Percentiles rank a stretch among this genome's conserved stretches.
These are phyloP conservation scores for Leccinellum luteum DNA, from an alignment of 768 basidiomycete genomes.

Conservation along the genomic window DNA sequence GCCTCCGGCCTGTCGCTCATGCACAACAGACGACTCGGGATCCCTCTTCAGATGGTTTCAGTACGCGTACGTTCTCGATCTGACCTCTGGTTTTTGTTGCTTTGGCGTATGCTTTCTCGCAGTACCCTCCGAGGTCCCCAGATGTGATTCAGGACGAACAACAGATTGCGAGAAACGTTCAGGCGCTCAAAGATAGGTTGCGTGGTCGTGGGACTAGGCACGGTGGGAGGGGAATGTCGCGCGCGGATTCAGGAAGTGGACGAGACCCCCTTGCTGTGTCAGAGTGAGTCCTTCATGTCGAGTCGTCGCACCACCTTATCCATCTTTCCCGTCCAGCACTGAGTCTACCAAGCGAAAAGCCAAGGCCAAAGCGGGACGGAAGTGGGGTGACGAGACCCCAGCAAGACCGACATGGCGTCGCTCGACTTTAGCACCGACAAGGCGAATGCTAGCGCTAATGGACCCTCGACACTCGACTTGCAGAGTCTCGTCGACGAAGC, in stretches of 20 bases:
- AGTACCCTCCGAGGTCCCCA: constrained; percentile 49
- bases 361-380: constrained; percentile 79
- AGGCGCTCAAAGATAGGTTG: constrained; percentile 82
- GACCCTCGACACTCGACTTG: constrained; percentile 44
- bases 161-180: constrained; percentile 89
- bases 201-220: constrained; percentile 70
- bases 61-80: constrained; percentile 44
- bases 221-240: constrained; percentile 46
- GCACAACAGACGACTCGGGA: constrained; percentile 37
- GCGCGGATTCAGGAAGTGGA: constrained; percentile 52
- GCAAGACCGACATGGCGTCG: constrained; percentile 87
- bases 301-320: neutral
- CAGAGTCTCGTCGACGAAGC: constrained; percentile 62
- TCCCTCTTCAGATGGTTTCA: constrained; percentile 55
- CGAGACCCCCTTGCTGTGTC: constrained; percentile 62
- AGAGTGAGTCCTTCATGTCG: constrained; percentile 56
- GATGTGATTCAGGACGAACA: constrained; percentile 72
- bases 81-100: neutral
- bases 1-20: constrained; percentile 45
- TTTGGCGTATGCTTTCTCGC: neutral
- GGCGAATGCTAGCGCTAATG: constrained; percentile 33
- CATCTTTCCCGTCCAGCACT: constrained; percentile 49
- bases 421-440: constrained; percentile 83
- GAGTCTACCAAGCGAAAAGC: constrained; percentile 58
- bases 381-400: constrained; percentile 88